Base-by-base conservation (phyloP, 1,284 basidiomycete species). In the Ceratobasidium sp. region DNA sequence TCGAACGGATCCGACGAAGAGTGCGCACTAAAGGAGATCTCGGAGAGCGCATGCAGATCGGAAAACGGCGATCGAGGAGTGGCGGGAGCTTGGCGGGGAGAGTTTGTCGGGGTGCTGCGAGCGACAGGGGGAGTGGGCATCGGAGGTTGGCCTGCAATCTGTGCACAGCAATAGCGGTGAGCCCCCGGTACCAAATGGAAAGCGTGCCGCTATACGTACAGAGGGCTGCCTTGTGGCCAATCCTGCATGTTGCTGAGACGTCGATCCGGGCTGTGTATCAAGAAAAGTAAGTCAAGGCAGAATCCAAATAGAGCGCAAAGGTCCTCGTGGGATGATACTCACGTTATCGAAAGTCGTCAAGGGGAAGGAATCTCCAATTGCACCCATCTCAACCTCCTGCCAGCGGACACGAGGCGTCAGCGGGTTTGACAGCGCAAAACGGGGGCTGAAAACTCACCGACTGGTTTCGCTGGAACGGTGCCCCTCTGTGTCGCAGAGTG, bases 361-460 rank as follows among this genome's bases (percentile, higher is more conserved):
- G 32, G 65, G 42, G 42, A 55, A 68, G 20, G 53, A 47, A 13
- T 68, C 52, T 31, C 65, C 65, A 15, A 68, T 68, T 32, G 35
- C 53, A 17, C 35, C 65, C 65, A 68, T 68, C 27, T 68, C 65
- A 6, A 35, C 50, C 32, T 68, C 65, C 65, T 68, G 65, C 32
- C 10, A 47, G 52, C n/a, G 25, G n/a, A 68, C 65, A 68, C 65
- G 65, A 68, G 65, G 65, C 42, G 65, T 68, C 52, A 68, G 65
- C 53, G 42, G 42, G 53, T 25, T 42, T 54, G 52, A 25, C 35
- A 20, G n/a, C 32, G 60, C 35, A 53, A n/a, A n/a, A n/a, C 42
- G 52, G n/a, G 22, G 29, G n/a, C 27, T 17, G 29, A 22, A 8
- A 55, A 52, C 65, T 52, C 29, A 68, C 65, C 42, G 65, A 55